phyloP scores from a whole-genome alignment of 495 filamentous ascomycete genomes.

The Penicillium crystallinum region DNA sequence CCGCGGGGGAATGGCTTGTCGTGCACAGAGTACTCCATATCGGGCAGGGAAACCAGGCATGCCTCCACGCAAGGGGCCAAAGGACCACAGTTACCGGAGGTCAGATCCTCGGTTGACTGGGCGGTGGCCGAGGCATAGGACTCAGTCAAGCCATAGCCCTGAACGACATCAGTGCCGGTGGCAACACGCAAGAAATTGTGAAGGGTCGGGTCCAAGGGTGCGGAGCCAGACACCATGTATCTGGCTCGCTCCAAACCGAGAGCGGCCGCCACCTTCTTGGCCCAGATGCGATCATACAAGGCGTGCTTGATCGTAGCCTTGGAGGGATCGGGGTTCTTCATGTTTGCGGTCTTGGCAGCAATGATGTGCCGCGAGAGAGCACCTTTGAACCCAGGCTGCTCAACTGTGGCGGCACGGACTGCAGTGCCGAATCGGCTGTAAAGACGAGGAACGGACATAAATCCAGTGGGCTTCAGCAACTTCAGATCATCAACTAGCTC shows the following conservation, averaged over 20 bases:
- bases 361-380: constrained; percentile 76
- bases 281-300: constrained; percentile 89
- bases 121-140: constrained; percentile 75
- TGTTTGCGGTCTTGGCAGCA: constrained; percentile 68
- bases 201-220: constrained; percentile 81
- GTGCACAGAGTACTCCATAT: constrained; percentile 88
- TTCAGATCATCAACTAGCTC: constrained; percentile 91
- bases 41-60: constrained; percentile 81
- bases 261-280: constrained; percentile 75
- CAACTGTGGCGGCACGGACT: constrained; percentile 70
- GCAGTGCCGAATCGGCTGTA: constrained; percentile 86
- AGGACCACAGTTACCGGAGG: constrained; percentile 75
- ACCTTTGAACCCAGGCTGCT: constrained; percentile 77
- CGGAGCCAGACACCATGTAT: constrained; percentile 81
- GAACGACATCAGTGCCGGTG: constrained; percentile 72
- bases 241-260: constrained; percentile 71
- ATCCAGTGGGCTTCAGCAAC: constrained; percentile 71
- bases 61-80: constrained; percentile 62
- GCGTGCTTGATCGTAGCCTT: constrained; percentile 76
- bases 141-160: constrained; percentile 95
- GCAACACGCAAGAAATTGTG: constrained; percentile 84
- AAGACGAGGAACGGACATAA: constrained; percentile 86
- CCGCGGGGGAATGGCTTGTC: constrained; percentile 93
- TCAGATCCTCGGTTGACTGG: constrained; percentile 65
- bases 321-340: constrained; percentile 62